Percentiles rank a stretch among this genome's conserved stretches.
These are phyloP conservation scores for Zopfia rhizophila DNA, from an alignment of 2,329 filamentous ascomycete genomes.

Conservation along the genomic window DNA sequence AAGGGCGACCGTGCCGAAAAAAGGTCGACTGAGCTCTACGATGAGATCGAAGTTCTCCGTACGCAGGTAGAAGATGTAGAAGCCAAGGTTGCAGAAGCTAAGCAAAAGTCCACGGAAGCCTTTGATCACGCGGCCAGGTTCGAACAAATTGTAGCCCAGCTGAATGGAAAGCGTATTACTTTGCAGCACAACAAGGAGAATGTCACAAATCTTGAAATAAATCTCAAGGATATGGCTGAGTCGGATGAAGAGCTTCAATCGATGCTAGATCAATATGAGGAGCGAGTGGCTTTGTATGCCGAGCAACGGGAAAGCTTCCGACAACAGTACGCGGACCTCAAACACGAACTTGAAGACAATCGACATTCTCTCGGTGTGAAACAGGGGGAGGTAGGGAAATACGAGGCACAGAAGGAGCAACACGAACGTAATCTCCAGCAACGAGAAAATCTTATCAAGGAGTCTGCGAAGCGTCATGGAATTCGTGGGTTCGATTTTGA, in stretches of 20 bases:
- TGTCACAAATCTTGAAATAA: slow-evolving; percentile 74
- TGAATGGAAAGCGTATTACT: slow-evolving; percentile 81
- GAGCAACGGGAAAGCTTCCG: slow-evolving; percentile 72
- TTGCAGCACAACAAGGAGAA: slow-evolving; percentile 75
- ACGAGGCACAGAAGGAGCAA: slow-evolving; percentile 85
- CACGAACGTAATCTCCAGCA: slow-evolving; percentile 82
- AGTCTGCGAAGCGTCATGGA: slow-evolving; percentile 78
- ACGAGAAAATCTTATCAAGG: slow-evolving; percentile 78
- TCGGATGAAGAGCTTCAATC: slow-evolving; percentile 79
- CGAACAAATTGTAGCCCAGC: slow-evolving; percentile 76
- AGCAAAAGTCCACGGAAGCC: slow-evolving; percentile 69
- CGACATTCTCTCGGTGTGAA: slow-evolving; percentile 58
- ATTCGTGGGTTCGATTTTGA: slow-evolving; percentile 88
- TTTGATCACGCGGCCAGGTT: slow-evolving; percentile 79
- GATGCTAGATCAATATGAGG: slow-evolving; percentile 80
- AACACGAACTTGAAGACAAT: slow-evolving; percentile 59
- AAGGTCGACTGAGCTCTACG: slow-evolving; percentile 68
- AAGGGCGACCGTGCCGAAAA: slow-evolving; percentile 72
- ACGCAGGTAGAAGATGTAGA: slow-evolving; percentile 40
- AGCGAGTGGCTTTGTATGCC: slow-evolving; percentile 73
- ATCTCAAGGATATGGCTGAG: slow-evolving; percentile 80
- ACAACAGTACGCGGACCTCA: slow-evolving; percentile 73
- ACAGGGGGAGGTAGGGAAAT: slow-evolving; percentile 75
- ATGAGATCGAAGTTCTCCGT: slow-evolving; percentile 68
- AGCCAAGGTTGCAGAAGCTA: slow-evolving; percentile 44